Evolutionary conservation across 495 filamentous ascomycete genomes (phyloP).

Genomic region (Aspergillus homomorphus): DNA sequence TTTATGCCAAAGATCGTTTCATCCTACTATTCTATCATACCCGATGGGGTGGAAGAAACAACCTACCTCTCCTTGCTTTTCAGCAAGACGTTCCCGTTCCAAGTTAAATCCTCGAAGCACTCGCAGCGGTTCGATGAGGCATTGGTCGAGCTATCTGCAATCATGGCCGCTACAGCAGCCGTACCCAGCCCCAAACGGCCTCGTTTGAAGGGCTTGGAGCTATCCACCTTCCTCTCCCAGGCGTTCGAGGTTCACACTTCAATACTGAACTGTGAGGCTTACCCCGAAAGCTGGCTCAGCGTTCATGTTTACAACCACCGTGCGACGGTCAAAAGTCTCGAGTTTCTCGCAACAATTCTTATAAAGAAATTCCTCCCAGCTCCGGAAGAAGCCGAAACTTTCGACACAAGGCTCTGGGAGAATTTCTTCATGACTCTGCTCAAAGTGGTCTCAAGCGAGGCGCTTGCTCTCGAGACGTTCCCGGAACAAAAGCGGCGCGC

Average conservation of each 20-base stretch:
- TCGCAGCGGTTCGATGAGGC: constrained; percentile 77
- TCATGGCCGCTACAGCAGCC: constrained; percentile 76
- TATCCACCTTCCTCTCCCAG: constrained; percentile 69
- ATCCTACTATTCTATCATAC: constrained; percentile 76
- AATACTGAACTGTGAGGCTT: constrained; percentile 84
- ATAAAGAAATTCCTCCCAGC: constrained; percentile 75
- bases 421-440: constrained; percentile 86
- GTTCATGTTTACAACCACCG: constrained; percentile 94
- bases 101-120: constrained; percentile 61
- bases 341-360: constrained; percentile 74
- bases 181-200: constrained; percentile 50
- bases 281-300: constrained; percentile 86
- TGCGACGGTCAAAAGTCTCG: constrained; percentile 82
- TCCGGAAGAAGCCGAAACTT: constrained; percentile 87
- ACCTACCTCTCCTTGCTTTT: constrained; percentile 80
- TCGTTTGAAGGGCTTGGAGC: constrained; percentile 70
- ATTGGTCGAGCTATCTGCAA: constrained; percentile 81
- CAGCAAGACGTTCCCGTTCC: constrained; percentile 87
- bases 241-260: constrained; percentile 77
- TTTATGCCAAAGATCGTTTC: constrained; percentile 89
- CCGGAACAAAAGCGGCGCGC: constrained; percentile 94
- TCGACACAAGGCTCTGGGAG: constrained; percentile 92
- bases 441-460: constrained; percentile 82
- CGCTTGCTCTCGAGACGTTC: constrained; percentile 90
- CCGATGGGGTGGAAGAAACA: constrained; percentile 59